Percentiles rank a stretch among this genome's conserved stretches.
Conservation (phyloP, 106 monocot species). For the Allium cepa region DNA sequence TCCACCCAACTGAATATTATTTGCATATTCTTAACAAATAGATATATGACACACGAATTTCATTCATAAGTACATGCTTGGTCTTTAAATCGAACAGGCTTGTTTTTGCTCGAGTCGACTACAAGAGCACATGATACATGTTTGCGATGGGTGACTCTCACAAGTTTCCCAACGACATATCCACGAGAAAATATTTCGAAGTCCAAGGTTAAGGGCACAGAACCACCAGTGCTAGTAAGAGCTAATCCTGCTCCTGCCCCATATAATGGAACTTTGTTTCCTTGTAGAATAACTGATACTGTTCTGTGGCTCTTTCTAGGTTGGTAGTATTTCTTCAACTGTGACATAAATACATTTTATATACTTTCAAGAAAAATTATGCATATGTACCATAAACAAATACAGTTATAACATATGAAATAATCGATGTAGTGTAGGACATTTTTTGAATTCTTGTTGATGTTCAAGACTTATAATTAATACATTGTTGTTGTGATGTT, state of each 20-base stretch:
- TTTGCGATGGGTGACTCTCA: constrained; percentile 56
- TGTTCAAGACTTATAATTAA: too few species aligned
- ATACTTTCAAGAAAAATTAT: neutral
- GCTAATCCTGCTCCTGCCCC: constrained; percentile 73
- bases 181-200: constrained; percentile 54
- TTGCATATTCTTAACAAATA: too few species aligned
- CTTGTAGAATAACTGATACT: constrained; percentile 41
- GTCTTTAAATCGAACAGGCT: constrained; percentile 46
- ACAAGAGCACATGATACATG: constrained; percentile 43
- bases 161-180: constrained; percentile 81
- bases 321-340: constrained; percentile 77
- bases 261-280: constrained; percentile 85
- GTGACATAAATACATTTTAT: constrained; percentile 7
- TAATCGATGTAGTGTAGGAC: too few species aligned
- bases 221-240: constrained; percentile 35
- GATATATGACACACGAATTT: neutral
- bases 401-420: too few species aligned
- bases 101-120: constrained; percentile 43
- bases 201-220: constrained; percentile 62
- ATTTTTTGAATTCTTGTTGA: too few species aligned
- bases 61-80: constrained; percentile 47
- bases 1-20: too few species aligned
- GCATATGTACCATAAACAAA: too few species aligned
- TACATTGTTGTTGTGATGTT: too few species aligned
- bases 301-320: constrained; percentile 67